Evolutionary conservation across 179 eudicot species (phyloP).

Genomic region (Beta lomatogona): DNA sequence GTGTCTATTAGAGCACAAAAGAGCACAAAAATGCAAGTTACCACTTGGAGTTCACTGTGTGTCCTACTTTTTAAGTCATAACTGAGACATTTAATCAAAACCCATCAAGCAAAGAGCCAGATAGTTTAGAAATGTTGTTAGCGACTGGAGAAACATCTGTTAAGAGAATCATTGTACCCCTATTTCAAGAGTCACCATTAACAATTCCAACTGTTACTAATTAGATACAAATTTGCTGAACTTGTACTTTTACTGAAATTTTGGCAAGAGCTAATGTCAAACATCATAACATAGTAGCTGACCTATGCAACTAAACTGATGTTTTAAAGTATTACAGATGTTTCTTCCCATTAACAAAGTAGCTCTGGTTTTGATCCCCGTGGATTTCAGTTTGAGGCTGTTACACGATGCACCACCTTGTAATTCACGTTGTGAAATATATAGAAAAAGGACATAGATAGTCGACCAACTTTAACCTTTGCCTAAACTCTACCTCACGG

Average conservation of each 20-base stretch:
- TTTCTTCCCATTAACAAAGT: background rate
- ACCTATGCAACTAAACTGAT: background rate
- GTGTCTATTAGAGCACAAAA: no score
- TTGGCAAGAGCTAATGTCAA: background rate
- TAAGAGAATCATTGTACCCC: background rate
- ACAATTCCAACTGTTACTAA: background rate
- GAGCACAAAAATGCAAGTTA: no score
- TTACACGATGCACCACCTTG: background rate
- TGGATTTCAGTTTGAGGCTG: background rate
- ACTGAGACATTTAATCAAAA: no score
- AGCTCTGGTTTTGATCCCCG: background rate
- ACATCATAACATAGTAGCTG: background rate
- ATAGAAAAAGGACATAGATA: background rate
- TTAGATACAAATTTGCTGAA: background rate
- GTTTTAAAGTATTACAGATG: background rate
- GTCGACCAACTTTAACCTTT: background rate
- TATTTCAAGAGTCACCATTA: background rate
- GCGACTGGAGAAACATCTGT: no score
- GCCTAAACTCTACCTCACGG: background rate
- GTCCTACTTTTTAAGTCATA: no score
- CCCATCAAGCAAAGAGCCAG: no score
- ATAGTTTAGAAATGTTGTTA: no score
- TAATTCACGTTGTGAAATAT: background rate
- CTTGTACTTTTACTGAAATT: background rate
- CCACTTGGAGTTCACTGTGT: no score